Conservation (phyloP, 805 yeast species). For the Myxozyma vanderwaltii region DNA sequence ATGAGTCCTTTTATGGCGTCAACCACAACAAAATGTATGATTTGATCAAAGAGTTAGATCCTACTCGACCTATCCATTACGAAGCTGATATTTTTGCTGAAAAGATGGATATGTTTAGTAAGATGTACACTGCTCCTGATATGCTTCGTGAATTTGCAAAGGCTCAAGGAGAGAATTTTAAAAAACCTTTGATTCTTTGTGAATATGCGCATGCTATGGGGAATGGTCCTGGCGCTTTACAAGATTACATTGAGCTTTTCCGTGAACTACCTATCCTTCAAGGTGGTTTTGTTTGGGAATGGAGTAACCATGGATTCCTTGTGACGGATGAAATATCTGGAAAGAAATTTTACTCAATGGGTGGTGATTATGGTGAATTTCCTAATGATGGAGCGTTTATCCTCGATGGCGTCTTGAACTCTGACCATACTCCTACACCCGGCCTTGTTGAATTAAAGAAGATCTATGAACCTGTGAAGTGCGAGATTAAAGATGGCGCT, state of each 20-base stretch:
- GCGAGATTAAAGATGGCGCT: conserved; percentile 3
- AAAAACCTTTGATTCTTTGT: conserved; percentile 44
- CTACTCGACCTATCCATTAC: conserved; percentile 44
- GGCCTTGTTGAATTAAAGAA: conserved; percentile 43
- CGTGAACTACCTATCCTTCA: conserved; percentile 40
- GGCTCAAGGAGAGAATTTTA: conserved; percentile 19
- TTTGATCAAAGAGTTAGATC: conserved; percentile 38
- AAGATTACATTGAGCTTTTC: conserved; percentile 44
- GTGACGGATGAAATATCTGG: conserved; percentile 36
- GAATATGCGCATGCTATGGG: conserved; percentile 49
- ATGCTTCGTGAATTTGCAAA: conserved; percentile 37
- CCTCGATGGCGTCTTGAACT: conserved; percentile 44
- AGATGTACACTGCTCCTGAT: conserved; percentile 42
- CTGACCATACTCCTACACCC: conserved; percentile 45
- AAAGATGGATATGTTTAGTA: conserved; percentile 41
- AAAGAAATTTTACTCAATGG: conserved; percentile 40
- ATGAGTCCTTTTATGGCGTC: conserved; percentile 44
- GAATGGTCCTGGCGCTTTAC: conserved; percentile 45
- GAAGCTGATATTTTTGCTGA: conserved; percentile 42
- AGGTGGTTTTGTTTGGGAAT: conserved; percentile 49
- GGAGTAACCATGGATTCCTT: conserved; percentile 46
- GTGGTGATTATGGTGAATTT: conserved; percentile 46
- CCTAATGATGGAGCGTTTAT: conserved; percentile 46
- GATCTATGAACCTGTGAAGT: conserved; percentile 46
- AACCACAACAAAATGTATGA: conserved; percentile 43